phyloP scores from a whole-genome alignment of 345 rosid genomes.

The Isatis tinctoria region DNA sequence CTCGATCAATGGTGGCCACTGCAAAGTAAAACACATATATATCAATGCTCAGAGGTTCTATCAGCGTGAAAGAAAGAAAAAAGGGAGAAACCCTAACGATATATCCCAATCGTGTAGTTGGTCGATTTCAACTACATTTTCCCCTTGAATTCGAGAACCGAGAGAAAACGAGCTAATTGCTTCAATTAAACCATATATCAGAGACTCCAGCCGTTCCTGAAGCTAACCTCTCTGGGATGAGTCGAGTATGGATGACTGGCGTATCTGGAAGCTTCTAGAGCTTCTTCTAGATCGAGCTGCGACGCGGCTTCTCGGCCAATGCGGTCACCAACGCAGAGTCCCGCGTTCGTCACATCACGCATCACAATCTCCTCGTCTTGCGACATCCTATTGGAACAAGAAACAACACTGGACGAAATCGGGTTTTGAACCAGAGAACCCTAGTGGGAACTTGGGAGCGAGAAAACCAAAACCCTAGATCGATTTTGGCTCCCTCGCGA shows the following conservation, averaged over 20 bases:
- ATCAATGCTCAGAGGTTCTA: slow-evolving; percentile 8
- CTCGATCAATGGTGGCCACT: slow-evolving; percentile 96
- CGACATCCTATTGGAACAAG: slow-evolving; percentile 41
- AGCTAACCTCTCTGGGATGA: slow-evolving; percentile 78
- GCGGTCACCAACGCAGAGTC: slow-evolving; percentile 67
- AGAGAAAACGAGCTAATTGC: slow-evolving; percentile 11
- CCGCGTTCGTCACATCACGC: slow-evolving; percentile 85
- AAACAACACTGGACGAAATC: neutral
- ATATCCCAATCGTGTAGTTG: neutral
- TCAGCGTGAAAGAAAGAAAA: neutral
- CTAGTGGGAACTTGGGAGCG: neutral
- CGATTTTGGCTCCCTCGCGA: slow-evolving; percentile 28
- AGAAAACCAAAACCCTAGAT: slow-evolving; percentile 31
- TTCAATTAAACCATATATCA: neutral
- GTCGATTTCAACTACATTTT: neutral
- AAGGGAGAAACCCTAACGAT: neutral
- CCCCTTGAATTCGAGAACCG: neutral
- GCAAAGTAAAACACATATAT: slow-evolving; percentile 25
- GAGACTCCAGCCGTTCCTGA: neutral
- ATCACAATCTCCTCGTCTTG: slow-evolving; percentile 73
- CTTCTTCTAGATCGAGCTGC: slow-evolving; percentile 86
- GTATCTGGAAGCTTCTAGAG: slow-evolving; percentile 88
- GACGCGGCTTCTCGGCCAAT: slow-evolving; percentile 78
- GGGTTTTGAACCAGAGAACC: neutral
- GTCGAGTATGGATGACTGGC: slow-evolving; percentile 88